Evolutionary conservation across 2,329 filamentous ascomycete genomes (phyloP), one percentile per base, ranked within the genome.

Genomic region (Aspergillus hortae): DNA sequence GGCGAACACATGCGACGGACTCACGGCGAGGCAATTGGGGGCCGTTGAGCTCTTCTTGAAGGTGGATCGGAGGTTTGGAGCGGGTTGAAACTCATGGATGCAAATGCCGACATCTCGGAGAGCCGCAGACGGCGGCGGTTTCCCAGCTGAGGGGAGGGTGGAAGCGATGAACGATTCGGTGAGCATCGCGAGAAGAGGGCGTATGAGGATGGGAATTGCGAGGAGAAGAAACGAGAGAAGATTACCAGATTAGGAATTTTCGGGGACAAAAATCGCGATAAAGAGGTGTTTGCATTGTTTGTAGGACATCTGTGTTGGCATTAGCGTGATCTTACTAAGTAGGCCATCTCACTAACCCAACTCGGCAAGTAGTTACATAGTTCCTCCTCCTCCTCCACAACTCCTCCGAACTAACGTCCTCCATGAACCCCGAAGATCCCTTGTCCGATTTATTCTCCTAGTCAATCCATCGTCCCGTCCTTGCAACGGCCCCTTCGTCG

Each of bases 41-140:
- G 86, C 80, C n/a, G 86, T 85, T 14, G 89, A 88, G 76, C 89
- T 95, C 76, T 96, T 97, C 80, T 96, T 97, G 80, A 94, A 92
- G 44, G 86, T 82, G 56, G 84, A 78, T 64, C 87, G 87, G 66
- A 91, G 83, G n/a, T 84, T 80, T 57, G 87, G 82, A 49, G 87
- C 81, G 38, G 92, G 92, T 63, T 90, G 88, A 62, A 91, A 81
- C 57, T 90, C 86, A 71, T 96, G 89, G 51, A 89, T 73, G 74
- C 95, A 94, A 67, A 97, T 90, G 62, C 89, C 90, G 46, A 90
- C 86, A 74, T 96, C 91, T 72, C 92, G 84, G 48, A 81, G 73
- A 25, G 78, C 72, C 48, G 78, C 73, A 32, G 77, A 77, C 1
- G 77, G 60, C 58, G 73, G 67, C 44, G 65, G 58, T 61, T 74